Evolutionary conservation across 768 basidiomycete species (phyloP), one percentile per base, ranked within the genome.

Genomic region (Suillus discolor): DNA sequence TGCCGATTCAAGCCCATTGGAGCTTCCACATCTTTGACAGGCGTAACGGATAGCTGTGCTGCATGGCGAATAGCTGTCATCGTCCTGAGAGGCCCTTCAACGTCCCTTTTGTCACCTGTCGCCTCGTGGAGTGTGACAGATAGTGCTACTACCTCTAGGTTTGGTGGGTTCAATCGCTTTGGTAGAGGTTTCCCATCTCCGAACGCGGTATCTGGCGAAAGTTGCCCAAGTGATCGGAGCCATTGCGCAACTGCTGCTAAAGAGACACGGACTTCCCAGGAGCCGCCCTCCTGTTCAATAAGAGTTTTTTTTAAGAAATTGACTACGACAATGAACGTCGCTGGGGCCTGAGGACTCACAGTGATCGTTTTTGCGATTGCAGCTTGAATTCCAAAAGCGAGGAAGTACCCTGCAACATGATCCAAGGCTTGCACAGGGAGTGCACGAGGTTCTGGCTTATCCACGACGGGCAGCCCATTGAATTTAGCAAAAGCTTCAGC

Each of bases 401-500:
- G 78, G 41, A 89, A 72, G 69, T 88, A 87, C 1, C 83, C 88
- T 11, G 85, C 84, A 0, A 85, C 83, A 65, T 88, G 86, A 68
- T 90, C 87, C 1, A 89, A 69, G 4, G 83, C 86, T 70, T 87
- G 88, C 77, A 88, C 76, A 2, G 88, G 87, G 34, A 88, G 73
- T 13, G 84, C 75, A 51, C 75, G 73, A 20, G 75, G 72, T 12
- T 66, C 51, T 25, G 65, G 15, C 12, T 49, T 47, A 60, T 57
- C 38, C 18, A 44, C 25, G 25, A 47, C 12, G 28, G 25, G 23
- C 20, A 28, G 57, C 25, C 73, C 75, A 4, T 64, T 65, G 62
- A 73, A 83, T 11, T 71, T 65, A 1, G 77, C 75, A 66, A 80
- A 85, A 2, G 84, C 84, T 60, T 80, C 75, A 3, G 79, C 85